Evolutionary conservation across 257 asterid species (phyloP).

Genomic region (Solanum virginianum): DNA sequence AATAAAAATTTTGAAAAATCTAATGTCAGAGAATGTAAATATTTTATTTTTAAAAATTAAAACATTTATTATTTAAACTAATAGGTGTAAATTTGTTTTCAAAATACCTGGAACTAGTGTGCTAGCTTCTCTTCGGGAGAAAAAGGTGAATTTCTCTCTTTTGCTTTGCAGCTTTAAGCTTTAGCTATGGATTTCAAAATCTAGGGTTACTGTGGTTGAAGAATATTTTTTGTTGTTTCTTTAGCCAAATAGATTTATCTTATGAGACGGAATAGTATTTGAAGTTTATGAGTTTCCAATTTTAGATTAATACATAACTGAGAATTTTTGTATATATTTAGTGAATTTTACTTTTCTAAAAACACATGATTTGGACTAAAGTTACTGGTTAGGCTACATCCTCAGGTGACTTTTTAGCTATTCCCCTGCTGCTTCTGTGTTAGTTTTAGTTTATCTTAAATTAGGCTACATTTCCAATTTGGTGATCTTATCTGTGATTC

Average conservation of each 20-base stretch:
- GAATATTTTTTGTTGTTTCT: not conserved
- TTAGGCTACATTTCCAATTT: not conserved
- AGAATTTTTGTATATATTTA: not conserved
- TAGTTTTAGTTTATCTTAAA: not conserved
- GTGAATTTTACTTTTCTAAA: not conserved
- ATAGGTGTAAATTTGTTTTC: slow-evolving; percentile 4
- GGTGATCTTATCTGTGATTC: not conserved
- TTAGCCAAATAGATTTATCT: not conserved
- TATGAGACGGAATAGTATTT: not conserved
- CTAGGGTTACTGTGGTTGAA: slow-evolving; percentile 18
- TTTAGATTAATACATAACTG: not conserved
- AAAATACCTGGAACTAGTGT: slow-evolving; percentile 3
- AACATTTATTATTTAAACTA: not conserved
- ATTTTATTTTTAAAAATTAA: not conserved
- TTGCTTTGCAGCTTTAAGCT: slow-evolving; percentile 7
- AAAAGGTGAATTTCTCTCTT: slow-evolving; percentile 32
- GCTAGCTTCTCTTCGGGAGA: slow-evolving; percentile 19
- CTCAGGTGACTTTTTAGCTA: not conserved
- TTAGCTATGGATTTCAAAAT: slow-evolving; percentile 30
- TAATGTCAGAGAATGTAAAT: slow-evolving; percentile 12
- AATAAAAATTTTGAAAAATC: not conserved
- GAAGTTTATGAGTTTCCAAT: not conserved
- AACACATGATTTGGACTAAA: not conserved
- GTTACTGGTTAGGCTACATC: not conserved
- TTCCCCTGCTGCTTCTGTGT: not conserved